Conservation (phyloP, 768 basidiomycete genomes). For the Lyophyllum atratum region DNA sequence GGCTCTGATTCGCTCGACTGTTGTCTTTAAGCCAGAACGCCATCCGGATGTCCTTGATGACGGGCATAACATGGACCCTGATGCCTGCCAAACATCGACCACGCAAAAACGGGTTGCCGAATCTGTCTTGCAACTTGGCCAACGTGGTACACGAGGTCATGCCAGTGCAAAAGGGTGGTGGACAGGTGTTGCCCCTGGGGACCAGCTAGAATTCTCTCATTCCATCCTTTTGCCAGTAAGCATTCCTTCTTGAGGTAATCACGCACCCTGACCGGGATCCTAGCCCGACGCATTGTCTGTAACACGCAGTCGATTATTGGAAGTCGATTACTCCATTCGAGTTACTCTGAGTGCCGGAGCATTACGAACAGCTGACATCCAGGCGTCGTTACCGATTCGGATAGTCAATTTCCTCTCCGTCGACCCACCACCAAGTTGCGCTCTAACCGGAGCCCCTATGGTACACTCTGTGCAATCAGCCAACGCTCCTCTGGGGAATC, state of each 20-base stretch:
- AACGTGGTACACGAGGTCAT: constrained; percentile 61
- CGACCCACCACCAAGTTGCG: constrained; percentile 66
- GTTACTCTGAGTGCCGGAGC: constrained; percentile 63
- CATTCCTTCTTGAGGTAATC: constrained; percentile 8
- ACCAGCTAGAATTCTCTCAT: constrained; percentile 64
- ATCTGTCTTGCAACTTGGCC: constrained; percentile 64
- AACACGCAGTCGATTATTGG: constrained; percentile 66
- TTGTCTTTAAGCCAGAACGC: constrained; percentile 61
- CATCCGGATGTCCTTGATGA: constrained; percentile 32
- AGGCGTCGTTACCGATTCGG: constrained; percentile 71
- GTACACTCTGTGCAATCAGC: not conserved
- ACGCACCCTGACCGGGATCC: constrained; percentile 4
- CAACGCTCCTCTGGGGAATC: too few relatives aligned
- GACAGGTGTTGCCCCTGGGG: constrained; percentile 72
- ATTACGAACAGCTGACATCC: constrained; percentile 57
- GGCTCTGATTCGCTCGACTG: constrained; percentile 63
- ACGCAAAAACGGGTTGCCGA: constrained; percentile 66
- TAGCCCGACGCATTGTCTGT: constrained; percentile 75
- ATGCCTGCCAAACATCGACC: constrained; percentile 65
- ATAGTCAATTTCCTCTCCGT: constrained; percentile 86
- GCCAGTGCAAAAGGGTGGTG: constrained; percentile 90
- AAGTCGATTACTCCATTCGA: constrained; percentile 73
- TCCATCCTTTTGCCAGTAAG: constrained; percentile 76
- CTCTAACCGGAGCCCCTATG: constrained; percentile 15
- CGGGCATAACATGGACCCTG: constrained; percentile 40